A percentile compares a stretch with the other conserved stretches of the same genome.
Conservation (phyloP, 139 green algal species). For the Raphidocelis subcapitata region DNA sequence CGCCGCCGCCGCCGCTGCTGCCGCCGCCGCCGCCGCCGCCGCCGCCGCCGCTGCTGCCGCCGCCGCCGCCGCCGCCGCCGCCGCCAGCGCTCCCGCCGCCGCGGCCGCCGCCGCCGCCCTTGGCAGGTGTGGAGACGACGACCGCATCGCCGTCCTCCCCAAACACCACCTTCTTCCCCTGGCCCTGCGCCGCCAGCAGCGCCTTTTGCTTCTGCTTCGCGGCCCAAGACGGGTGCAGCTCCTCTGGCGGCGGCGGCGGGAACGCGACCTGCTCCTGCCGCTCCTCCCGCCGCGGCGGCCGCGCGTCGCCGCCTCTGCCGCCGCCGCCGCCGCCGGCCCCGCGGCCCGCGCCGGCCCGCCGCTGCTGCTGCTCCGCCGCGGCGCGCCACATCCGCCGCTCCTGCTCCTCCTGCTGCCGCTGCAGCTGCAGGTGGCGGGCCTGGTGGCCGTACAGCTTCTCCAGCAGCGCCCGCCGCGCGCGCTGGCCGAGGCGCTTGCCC, state of each 20-base stretch:
- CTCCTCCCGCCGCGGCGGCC: conserved; percentile 1
- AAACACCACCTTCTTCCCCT: conserved; percentile 28
- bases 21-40: not conserved
- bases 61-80: conserved; percentile 11
- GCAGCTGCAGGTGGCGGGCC: conserved; percentile 34
- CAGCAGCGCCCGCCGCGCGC: conserved; percentile 40
- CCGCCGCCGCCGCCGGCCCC: conserved; percentile 1
- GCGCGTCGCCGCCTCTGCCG: not conserved
- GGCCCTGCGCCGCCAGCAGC: not conserved
- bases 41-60: not conserved
- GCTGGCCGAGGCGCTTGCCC: conserved; percentile 51
- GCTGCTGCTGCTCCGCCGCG: not conserved
- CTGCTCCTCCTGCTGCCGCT: conserved; percentile 13
- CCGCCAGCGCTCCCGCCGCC: not conserved
- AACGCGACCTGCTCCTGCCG: not conserved
- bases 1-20: not conserved
- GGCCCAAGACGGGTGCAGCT: conserved; percentile 26
- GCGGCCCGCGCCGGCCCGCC: not conserved
- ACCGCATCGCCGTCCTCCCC: conserved; percentile 12
- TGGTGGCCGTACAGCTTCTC: conserved; percentile 40
- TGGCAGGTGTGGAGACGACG: not conserved
- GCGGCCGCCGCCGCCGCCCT: not conserved
- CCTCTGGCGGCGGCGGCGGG: not conserved
- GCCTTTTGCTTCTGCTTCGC: conserved; percentile 26
- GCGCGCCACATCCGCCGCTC: not conserved